Evolutionary conservation across 495 filamentous ascomycete species (phyloP).

Genomic region (Schizothecium vesticola): DNA sequence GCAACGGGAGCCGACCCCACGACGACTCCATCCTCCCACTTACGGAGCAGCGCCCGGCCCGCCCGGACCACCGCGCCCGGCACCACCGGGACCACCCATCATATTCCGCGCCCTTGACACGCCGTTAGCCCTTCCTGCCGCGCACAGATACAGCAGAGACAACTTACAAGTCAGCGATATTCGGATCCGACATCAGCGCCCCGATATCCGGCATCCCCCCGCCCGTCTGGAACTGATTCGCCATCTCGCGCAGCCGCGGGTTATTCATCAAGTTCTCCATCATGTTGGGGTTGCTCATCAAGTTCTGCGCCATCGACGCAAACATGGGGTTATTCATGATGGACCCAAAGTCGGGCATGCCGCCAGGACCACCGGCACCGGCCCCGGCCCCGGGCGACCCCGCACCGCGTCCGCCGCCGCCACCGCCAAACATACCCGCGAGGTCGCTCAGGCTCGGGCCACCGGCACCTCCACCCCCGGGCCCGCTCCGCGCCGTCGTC

Average conservation of each 20-base stretch:
- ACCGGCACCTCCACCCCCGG: not conserved
- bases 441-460: not conserved
- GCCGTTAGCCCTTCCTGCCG: not conserved
- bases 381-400: conserved; percentile 48
- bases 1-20: not conserved
- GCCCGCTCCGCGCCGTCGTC: conserved; percentile 38
- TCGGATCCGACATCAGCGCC: conserved; percentile 83
- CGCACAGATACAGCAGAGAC: not conserved
- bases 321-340: conserved; percentile 99
- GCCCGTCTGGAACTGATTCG: conserved; percentile 59
- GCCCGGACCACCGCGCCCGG: conserved; percentile 8
- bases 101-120: conserved; percentile 64
- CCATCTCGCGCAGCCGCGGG: conserved; percentile 80
- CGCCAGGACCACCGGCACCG: conserved; percentile 53
- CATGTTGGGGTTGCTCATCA: conserved; percentile 93
- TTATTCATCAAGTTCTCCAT: conserved; percentile 90
- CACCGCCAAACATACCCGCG: conserved; percentile 15
- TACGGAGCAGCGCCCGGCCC: not conserved
- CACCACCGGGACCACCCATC: conserved; percentile 58
- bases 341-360: conserved; percentile 74
- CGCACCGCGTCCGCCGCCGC: conserved; percentile 22
- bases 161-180: conserved; percentile 86
- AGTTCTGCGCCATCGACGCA: conserved; percentile 86
- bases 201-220: conserved; percentile 84
- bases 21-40: not conserved